Evolutionary conservation across 129 eudicot species (phyloP), one percentile per base, ranked within the genome.

Genomic region (Flaveria ramosissima): DNA sequence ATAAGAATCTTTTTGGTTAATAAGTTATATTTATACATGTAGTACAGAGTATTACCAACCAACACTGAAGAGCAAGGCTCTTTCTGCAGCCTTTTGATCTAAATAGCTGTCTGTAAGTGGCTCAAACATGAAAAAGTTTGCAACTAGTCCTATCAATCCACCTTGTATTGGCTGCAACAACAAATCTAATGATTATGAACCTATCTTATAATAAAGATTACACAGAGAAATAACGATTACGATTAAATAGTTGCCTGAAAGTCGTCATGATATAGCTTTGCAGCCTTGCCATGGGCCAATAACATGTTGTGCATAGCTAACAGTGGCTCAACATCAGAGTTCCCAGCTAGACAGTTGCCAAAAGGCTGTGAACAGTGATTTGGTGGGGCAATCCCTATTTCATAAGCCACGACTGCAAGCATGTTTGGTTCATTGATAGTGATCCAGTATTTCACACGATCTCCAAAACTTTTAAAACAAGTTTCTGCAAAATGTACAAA

Each of bases 371-470:
- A 94, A 73, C 98, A 94, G 26, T 64, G 97, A 76, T 74, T 76
- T 0, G 97, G 98, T 30, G 97, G 99, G 73, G 59, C 85, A 0
- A 0, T 1, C 27, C 92, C 97, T 43, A 1, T 42, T 51, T 48
- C 77, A 16, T 89, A 89, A 6, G 65, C 90, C 63, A 74, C 17
- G 67, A 63, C 78, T 4, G 89, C 6, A 32, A 68, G 55, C 16
- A 89, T 30, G 65, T 94, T 92, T 9, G 99, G 99, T 69, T 94
- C 94, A 23, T 91, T 94, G 72, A 94, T 84, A 0, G 97, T 89
- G 19, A 70, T 57, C 99, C 97, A 94, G 63, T 94, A 77, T 84
- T 86, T 94, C 57, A 94, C 97, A 20, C 97, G 87, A 68, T 94
- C 94, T 57, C 88, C 96, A 76, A 91, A 94, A 70, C 85, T 79